Percentiles rank a stretch among this genome's conserved stretches.
phyloP scores from a whole-genome alignment of 495 filamentous ascomycete genomes.

The Lasiosphaeris hirsuta region DNA sequence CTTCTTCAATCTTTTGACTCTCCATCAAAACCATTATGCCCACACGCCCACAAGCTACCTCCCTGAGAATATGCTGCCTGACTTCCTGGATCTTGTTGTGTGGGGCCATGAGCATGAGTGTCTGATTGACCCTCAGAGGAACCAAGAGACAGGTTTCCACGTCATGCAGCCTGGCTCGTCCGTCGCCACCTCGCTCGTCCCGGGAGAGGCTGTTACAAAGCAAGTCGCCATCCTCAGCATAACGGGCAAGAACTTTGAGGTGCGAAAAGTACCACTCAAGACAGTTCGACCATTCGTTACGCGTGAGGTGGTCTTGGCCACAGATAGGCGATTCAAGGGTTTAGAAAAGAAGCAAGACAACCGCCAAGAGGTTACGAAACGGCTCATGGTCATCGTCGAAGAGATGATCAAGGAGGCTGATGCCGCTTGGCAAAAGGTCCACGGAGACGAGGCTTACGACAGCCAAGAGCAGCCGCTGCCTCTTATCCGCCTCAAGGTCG shows the following conservation, averaged over 20 bases:
- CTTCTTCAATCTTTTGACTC: conserved; percentile 95
- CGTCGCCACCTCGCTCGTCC: conserved; percentile 85
- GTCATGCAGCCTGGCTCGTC: conserved; percentile 98
- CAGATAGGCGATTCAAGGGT: conserved; percentile 72
- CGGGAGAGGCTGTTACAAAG: conserved; percentile 88
- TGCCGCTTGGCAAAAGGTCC: conserved; percentile 73
- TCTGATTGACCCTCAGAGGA: conserved; percentile 74
- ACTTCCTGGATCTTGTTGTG: conserved; percentile 85
- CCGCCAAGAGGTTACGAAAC: conserved; percentile 69
- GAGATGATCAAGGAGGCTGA: conserved; percentile 85
- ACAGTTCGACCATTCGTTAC: conserved; percentile 89
- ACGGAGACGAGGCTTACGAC: conserved; percentile 50
- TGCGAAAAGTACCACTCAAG: conserved; percentile 80
- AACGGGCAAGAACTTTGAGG: conserved; percentile 74
- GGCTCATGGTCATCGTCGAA: conserved; percentile 73
- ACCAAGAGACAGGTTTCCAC: conserved; percentile 83
- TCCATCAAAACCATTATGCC: conserved; percentile 95
- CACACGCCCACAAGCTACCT: conserved; percentile 88
- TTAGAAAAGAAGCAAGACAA: conserved; percentile 80
- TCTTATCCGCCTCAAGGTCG: conserved; percentile 83
- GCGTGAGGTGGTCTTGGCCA: conserved; percentile 71
- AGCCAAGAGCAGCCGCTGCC: conserved; percentile 69
- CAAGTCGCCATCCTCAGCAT: conserved; percentile 83
- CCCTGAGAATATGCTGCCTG: conserved; percentile 89
- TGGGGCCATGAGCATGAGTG: conserved; percentile 99